Evolutionary conservation across 352 stramenopile genomes (phyloP).

Genomic region (Phytopythium chamaehyphon): DNA sequence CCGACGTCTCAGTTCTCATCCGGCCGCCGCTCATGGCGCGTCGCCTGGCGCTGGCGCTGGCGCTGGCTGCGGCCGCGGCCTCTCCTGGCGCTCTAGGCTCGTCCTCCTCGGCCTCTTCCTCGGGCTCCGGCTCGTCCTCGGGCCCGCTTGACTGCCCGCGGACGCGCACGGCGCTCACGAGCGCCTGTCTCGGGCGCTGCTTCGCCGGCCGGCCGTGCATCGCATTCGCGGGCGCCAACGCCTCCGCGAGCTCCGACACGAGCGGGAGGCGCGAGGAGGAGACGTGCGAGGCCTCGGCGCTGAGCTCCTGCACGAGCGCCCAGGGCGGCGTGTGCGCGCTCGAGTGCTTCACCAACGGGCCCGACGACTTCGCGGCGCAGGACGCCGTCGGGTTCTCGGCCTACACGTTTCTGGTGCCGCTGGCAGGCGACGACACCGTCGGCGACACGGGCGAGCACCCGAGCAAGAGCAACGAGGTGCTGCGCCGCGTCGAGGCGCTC

Average conservation of each 20-base stretch:
- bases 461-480: slow-evolving; percentile 32
- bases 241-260: no score
- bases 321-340: slow-evolving; percentile 34
- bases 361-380: slow-evolving; percentile 39
- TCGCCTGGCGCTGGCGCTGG: background rate
- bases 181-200: slow-evolving; percentile 42
- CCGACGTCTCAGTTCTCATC: slow-evolving; percentile 1
- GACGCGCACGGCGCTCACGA: slow-evolving; percentile 43
- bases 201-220: slow-evolving; percentile 54
- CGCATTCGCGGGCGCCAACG: slow-evolving; percentile 26
- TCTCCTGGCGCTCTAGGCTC: background rate
- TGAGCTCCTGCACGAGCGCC: slow-evolving; percentile 29
- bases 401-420: slow-evolving; percentile 60
- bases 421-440: slow-evolving; percentile 13
- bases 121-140: background rate
- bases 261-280: background rate
- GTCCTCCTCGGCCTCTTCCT: slow-evolving; percentile 4
- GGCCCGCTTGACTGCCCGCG: slow-evolving; percentile 19
- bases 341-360: slow-evolving; percentile 53
- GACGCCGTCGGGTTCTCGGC: slow-evolving; percentile 49
- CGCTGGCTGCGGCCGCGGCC: background rate
- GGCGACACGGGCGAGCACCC: slow-evolving; percentile 26
- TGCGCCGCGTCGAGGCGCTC: slow-evolving; percentile 34
- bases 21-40: background rate
- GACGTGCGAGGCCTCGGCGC: slow-evolving; percentile 11